Evolutionary conservation across 2,329 filamentous ascomycete species (phyloP).

Genomic region (Oidium heveae): DNA sequence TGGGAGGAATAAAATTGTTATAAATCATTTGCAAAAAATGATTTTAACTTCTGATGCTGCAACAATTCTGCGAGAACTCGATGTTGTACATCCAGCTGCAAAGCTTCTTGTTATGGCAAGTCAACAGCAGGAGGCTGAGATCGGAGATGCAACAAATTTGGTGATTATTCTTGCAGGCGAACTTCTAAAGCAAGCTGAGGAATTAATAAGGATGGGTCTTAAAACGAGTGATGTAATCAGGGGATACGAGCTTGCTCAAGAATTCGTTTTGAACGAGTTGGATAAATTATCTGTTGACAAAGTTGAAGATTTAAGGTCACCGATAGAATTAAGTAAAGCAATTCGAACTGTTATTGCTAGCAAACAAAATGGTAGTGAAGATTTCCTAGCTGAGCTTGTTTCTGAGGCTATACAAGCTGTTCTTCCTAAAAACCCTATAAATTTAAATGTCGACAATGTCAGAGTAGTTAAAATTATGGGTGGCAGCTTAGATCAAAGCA

Average conservation of each 20-base stretch:
- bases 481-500: conserved; percentile 78
- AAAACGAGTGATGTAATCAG: conserved; percentile 96
- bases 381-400: conserved; percentile 64
- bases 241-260: conserved; percentile 86
- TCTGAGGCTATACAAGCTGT: conserved; percentile 68
- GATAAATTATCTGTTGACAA: conserved; percentile 82
- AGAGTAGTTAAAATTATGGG: conserved; percentile 99
- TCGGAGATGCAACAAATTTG: conserved; percentile 95
- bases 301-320: conserved; percentile 58
- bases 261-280: conserved; percentile 59
- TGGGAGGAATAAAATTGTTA: conserved; percentile 97
- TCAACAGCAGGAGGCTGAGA: conserved; percentile 96
- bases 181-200: conserved; percentile 88
- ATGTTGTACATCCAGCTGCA: conserved; percentile 92
- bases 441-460: conserved; percentile 98
- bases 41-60: conserved; percentile 94
- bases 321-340: conserved; percentile 75
- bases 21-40: conserved; percentile 99
- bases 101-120: conserved; percentile 97
- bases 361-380: conserved; percentile 88
- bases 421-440: conserved; percentile 77
- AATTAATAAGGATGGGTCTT: conserved; percentile 82
- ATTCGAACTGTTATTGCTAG: conserved; percentile 86
- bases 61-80: conserved; percentile 88
- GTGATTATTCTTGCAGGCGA: conserved; percentile 92